Evolutionary conservation across 768 basidiomycete genomes (phyloP).

Genomic region (Macrocybe gigantea): DNA sequence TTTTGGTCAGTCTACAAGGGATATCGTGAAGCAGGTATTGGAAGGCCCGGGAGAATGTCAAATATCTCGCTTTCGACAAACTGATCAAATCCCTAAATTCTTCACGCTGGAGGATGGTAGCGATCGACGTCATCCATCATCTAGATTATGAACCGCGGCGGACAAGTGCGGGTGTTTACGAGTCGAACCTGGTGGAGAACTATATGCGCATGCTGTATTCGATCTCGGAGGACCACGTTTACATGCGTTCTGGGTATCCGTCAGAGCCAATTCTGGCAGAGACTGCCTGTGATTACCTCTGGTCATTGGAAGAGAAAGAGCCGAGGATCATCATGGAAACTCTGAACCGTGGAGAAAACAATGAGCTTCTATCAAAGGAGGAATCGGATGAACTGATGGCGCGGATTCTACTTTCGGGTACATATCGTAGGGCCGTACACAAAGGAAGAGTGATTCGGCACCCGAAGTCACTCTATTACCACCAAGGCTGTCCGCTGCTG

Average conservation of each 20-base stretch:
- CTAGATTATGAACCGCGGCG: slow-evolving; percentile 10
- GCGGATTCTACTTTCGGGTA: slow-evolving; percentile 13
- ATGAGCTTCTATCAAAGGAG: slow-evolving; percentile 8
- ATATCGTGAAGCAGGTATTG: not conserved
- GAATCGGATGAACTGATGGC: slow-evolving; percentile 14
- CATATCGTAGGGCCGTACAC: slow-evolving; percentile 10
- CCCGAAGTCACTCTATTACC: not conserved
- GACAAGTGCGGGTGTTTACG: not conserved
- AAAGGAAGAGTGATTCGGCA: not conserved
- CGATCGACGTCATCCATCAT: slow-evolving; percentile 9
- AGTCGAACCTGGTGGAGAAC: slow-evolving; percentile 10
- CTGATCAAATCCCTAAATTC: not conserved
- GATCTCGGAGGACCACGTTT: slow-evolving; percentile 11
- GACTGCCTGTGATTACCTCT: not conserved
- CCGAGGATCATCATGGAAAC: too few relatives aligned
- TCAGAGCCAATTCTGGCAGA: slow-evolving; percentile 14
- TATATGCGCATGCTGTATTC: slow-evolving; percentile 14
- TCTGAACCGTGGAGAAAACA: not conserved
- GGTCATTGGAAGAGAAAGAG: too few relatives aligned
- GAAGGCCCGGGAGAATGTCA: too few relatives aligned
- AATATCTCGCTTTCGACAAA: not conserved
- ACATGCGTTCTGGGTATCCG: slow-evolving; percentile 12
- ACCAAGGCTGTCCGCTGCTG: not conserved
- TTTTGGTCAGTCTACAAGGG: not conserved
- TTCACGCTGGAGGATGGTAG: not conserved